These are phyloP conservation scores for Pouteria glomerata DNA, from an alignment of 148 eudicot species.

Conservation along the genomic window DNA sequence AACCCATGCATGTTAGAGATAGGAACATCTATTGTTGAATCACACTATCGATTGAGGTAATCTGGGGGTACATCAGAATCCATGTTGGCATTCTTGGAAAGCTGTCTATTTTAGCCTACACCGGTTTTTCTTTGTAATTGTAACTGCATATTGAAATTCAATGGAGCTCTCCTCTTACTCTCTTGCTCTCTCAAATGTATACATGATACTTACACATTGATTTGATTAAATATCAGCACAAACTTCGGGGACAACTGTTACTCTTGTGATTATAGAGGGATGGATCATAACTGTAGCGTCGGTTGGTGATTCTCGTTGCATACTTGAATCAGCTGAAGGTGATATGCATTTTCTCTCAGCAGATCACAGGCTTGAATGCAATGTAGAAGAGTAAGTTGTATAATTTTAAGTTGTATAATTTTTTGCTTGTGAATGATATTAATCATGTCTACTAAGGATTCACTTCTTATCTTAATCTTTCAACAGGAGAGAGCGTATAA, in stretches of 20 bases:
- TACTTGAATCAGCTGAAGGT: slow-evolving; percentile 91
- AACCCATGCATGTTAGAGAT: too few species aligned
- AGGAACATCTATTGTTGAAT: too few species aligned
- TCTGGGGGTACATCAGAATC: too few species aligned
- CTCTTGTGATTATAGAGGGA: slow-evolving; percentile 93
- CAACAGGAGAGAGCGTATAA: slow-evolving; percentile 84
- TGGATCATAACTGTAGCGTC: slow-evolving; percentile 90
- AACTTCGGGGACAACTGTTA: slow-evolving; percentile 92
- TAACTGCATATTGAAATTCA: not conserved
- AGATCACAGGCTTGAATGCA: slow-evolving; percentile 94
- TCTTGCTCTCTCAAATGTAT: slow-evolving; percentile 3
- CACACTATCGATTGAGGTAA: too few species aligned
- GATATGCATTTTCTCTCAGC: slow-evolving; percentile 72
- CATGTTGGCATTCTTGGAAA: too few species aligned
- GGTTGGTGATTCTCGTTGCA: slow-evolving; percentile 91
- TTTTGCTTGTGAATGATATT: too few species aligned
- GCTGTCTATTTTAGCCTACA: too few species aligned
- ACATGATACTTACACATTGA: slow-evolving; percentile 14
- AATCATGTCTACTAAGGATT: slow-evolving; percentile 5
- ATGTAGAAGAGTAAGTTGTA: slow-evolving; percentile 69
- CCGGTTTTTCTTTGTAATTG: slow-evolving; percentile 4
- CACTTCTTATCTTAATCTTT: slow-evolving; percentile 7
- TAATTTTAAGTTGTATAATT: not conserved
- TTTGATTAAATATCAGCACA: slow-evolving; percentile 44
- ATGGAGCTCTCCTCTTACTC: too few species aligned